phyloP scores from a whole-genome alignment of 208 protist genomes.

The Zelonia costaricensis region DNA sequence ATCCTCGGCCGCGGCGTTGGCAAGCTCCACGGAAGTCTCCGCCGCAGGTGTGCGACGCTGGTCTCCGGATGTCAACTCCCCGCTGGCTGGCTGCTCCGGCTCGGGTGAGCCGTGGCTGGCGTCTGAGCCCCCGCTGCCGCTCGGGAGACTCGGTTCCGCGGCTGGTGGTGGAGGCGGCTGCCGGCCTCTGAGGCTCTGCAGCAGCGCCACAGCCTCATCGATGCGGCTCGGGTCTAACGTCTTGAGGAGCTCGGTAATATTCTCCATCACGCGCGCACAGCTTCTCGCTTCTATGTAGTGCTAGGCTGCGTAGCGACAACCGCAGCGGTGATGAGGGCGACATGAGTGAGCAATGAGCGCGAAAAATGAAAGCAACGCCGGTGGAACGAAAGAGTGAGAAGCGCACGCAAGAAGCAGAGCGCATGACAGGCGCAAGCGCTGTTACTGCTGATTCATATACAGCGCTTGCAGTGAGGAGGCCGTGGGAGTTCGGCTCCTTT shows the following conservation, averaged over 20 bases:
- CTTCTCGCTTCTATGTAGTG: slow-evolving; percentile 10
- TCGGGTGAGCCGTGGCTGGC: slow-evolving; percentile 1
- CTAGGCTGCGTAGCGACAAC: too few relatives aligned
- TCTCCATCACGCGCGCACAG: too few relatives aligned
- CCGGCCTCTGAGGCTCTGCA: slow-evolving; percentile 21
- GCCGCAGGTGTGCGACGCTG: neutral
- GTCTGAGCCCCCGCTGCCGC: neutral
- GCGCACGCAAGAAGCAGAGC: too few relatives aligned
- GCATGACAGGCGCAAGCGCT: too few relatives aligned
- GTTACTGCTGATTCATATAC: too few relatives aligned
- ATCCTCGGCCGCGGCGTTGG: slow-evolving; percentile 2
- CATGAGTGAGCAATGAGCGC: too few relatives aligned
- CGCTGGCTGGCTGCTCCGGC: neutral
- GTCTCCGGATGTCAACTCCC: neutral
- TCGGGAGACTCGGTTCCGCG: neutral
- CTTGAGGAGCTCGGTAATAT: slow-evolving; percentile 26
- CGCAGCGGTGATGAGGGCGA: neutral
- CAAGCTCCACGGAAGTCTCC: slow-evolving; percentile 3
- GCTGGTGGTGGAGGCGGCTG: too few relatives aligned
- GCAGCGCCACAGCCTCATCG: slow-evolving; percentile 29
- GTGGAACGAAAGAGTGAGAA: neutral
- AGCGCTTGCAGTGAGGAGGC: too few relatives aligned
- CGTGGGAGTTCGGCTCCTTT: too few relatives aligned
- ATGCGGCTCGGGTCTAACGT: slow-evolving; percentile 32
- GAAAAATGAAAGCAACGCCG: too few relatives aligned